Base-by-base conservation (phyloP, 225 moss, liverwort and hornwort species). In the Pseudisothecium myosuroides region DNA sequence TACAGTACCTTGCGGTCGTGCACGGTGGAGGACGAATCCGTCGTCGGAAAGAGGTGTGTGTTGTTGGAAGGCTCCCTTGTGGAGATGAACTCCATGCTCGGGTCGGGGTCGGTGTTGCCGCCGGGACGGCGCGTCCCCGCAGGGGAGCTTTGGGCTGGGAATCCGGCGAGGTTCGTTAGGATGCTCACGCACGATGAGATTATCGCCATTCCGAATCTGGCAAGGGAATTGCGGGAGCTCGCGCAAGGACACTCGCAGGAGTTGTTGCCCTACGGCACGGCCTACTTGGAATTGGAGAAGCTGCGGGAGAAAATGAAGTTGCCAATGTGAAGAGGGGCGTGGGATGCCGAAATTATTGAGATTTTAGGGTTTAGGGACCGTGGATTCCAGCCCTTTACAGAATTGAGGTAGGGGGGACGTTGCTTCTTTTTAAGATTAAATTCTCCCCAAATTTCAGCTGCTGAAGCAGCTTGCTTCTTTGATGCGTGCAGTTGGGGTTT, bases 121-220 rank as follows among this genome's bases (percentile, higher is more conserved):
- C 98, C 98, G 5, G 98, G 98, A 61, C 93, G 98, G 58, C 95
- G 97, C 17, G 96, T 99, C 1, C 98, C 98, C 13, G 85, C 93
- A 13, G 97, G 97, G 19, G 98, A 99, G 93, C 95, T 99, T 45
- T 99, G 98, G 98, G 95, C 95, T 31, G 97, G 98, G 61, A 99
- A 95, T 45, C 98, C 98, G 14, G 98, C 98, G 6, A 93, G 97
- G 78, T 99, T 96, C 56, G 96, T 99, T 2, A 87, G 98, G 86
- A 41, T 91, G 88, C 95, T 99, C 8, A 93, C 95, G 10, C 83
- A 92, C 47, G 98, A 99, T 86, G 98, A 99, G 90, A 96, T 99
- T 86, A 66, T 93, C 28, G 88, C 90, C 82, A 97, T 99, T 77
- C 96, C 97, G 26, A 93, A 79, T 59, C 89, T 99, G 84, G 98